Evolutionary conservation across 2,329 filamentous ascomycete species (phyloP).

Genomic region (Blastomyces percursus): DNA sequence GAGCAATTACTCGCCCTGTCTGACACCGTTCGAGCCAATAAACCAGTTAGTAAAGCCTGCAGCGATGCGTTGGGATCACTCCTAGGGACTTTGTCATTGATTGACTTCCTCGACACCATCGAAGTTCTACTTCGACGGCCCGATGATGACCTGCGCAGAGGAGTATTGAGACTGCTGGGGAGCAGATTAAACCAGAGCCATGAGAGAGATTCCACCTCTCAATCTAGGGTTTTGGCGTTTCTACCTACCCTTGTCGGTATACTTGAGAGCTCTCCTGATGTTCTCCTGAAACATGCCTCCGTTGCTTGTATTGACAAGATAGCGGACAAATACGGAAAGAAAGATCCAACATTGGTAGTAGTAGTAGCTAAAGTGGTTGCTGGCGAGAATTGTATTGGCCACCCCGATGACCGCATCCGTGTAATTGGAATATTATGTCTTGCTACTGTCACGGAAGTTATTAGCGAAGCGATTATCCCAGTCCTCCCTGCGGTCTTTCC

Average conservation of each 20-base stretch:
- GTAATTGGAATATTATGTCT: conserved; percentile 82
- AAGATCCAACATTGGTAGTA: conserved; percentile 65
- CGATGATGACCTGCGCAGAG: conserved; percentile 63
- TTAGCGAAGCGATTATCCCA: conserved; percentile 76
- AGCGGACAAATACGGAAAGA: conserved; percentile 89
- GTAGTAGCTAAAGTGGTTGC: conserved; percentile 67
- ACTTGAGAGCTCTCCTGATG: conserved; percentile 59
- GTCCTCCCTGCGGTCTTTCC: conserved; percentile 67
- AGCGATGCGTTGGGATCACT: conserved; percentile 66
- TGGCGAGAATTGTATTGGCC: conserved; percentile 63
- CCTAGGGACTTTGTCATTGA: conserved; percentile 73
- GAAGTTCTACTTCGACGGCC: conserved; percentile 68
- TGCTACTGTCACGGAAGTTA: conserved; percentile 76
- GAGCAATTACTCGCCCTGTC: conserved; percentile 56
- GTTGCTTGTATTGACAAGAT: conserved; percentile 88
- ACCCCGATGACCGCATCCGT: conserved; percentile 59
- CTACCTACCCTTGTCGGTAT: conserved; percentile 67
- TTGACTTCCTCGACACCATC: conserved; percentile 80
- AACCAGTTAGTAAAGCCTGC: conserved; percentile 32
- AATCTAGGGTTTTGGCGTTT: conserved; percentile 64
- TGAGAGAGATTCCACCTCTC: conserved; percentile 56
- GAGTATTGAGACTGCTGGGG: conserved; percentile 71
- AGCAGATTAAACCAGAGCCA: conserved; percentile 63
- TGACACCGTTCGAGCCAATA: conserved; percentile 37
- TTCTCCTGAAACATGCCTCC: conserved; percentile 70